These are phyloP conservation scores for Torrubiellomyces zombiae DNA, from an alignment of 2,329 filamentous ascomycete species.

Conservation along the genomic window DNA sequence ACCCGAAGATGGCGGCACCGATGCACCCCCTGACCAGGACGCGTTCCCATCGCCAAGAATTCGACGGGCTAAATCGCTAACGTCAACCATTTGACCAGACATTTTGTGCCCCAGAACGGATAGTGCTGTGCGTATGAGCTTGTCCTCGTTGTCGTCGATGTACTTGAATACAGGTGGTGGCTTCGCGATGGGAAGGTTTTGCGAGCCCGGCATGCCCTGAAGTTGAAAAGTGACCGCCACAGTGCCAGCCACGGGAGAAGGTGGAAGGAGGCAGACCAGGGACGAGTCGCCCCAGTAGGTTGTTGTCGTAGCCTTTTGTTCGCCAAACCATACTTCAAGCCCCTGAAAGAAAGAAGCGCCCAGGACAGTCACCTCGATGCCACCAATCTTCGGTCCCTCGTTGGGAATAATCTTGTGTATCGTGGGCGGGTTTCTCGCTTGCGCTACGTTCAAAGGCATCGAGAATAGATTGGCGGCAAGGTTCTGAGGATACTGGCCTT, in stretches of 20 bases:
- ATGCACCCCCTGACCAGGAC: constrained; percentile 28
- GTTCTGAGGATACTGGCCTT: constrained; percentile 28
- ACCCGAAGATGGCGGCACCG: constrained; percentile 21
- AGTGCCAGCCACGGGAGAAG: constrained; percentile 46
- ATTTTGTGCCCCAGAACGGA: constrained; percentile 47
- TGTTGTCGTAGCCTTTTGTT: constrained; percentile 46
- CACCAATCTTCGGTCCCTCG: constrained; percentile 67
- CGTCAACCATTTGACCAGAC: constrained; percentile 44
- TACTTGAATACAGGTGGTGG: constrained; percentile 51
- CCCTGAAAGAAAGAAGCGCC: constrained; percentile 63
- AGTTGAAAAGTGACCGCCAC: constrained; percentile 56
- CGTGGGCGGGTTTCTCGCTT: constrained; percentile 31
- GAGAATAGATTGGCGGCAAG: constrained; percentile 32
- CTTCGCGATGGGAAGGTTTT: constrained; percentile 19
- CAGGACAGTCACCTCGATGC: constrained; percentile 73
- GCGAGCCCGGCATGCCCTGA: constrained; percentile 24
- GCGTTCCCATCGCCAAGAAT: constrained; percentile 35
- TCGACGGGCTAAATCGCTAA: constrained; percentile 42
- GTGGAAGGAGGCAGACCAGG: constrained; percentile 64
- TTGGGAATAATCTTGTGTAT: constrained; percentile 74
- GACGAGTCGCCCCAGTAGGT: constrained; percentile 68
- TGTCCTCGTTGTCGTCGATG: constrained; percentile 51
- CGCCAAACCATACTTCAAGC: constrained; percentile 73
- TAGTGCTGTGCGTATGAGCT: constrained; percentile 51
- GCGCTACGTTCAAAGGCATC: constrained; percentile 30